Evolutionary conservation across 257 asterid species (phyloP).

Genomic region (Schizonepeta tenuifolia): DNA sequence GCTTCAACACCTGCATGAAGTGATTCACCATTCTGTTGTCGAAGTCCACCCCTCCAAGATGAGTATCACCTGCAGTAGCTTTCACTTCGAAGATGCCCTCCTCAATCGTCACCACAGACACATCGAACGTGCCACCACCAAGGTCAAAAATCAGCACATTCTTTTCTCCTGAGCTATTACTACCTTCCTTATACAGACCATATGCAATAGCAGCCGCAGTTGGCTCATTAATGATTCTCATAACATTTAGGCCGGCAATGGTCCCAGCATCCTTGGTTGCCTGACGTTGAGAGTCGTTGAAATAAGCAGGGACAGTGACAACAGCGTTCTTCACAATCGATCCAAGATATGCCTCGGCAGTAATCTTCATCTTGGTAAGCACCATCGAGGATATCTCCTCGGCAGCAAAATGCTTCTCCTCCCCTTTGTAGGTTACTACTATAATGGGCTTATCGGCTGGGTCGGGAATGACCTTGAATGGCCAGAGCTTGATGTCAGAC

Average conservation of each 20-base stretch:
- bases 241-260: conserved; percentile 44
- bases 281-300: conserved; percentile 46
- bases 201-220: not conserved
- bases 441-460: conserved; percentile 33
- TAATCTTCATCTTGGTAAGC: conserved; percentile 42
- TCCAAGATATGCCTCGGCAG: conserved; percentile 47
- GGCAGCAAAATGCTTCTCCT: conserved; percentile 45
- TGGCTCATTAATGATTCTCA: conserved; percentile 39
- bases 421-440: conserved; percentile 40
- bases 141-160: not conserved
- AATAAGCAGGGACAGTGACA: conserved; percentile 45
- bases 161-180: not conserved
- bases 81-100: not conserved
- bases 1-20: not conserved
- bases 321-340: conserved; percentile 40
- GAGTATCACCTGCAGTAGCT: not conserved
- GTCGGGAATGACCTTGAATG: not conserved
- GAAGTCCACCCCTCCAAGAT: conserved; percentile 12
- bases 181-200: not conserved
- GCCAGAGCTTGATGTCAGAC: not conserved
- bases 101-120: not conserved
- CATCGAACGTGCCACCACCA: not conserved
- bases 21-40: conserved; percentile 13
- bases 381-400: conserved; percentile 50
- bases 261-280: conserved; percentile 49